A percentile compares a stretch with the other conserved stretches of the same genome.
Conservation (phyloP, 495 filamentous ascomycete genomes). For the Rhypophila decipiens region DNA sequence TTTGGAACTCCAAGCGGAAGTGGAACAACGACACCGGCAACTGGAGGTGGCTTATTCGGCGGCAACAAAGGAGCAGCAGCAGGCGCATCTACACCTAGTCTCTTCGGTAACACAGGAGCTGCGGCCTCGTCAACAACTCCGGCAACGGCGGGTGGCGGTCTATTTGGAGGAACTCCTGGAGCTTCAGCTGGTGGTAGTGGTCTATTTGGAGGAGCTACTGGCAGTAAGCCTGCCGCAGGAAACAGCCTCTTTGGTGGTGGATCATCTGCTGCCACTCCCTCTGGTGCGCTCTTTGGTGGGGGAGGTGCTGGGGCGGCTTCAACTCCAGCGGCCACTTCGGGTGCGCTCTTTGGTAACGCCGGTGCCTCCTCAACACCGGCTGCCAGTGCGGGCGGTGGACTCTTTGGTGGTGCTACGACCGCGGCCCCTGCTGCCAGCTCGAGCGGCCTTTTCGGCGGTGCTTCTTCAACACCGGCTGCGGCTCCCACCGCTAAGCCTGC, state of each 20-base stretch:
- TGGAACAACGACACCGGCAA: conserved; percentile 21
- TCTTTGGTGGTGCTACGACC: conserved; percentile 1
- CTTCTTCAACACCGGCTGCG: conserved; percentile 5
- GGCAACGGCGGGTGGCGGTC: conserved; percentile 14
- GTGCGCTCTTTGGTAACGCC: conserved; percentile 4
- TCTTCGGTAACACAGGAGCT: conserved; percentile 24
- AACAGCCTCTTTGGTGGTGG: conserved; percentile 31
- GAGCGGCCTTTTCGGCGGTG: conserved; percentile 2
- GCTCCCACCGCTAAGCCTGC: conserved; percentile 14
- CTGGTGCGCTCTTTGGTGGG: neutral
- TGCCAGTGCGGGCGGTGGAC: conserved; percentile 5
- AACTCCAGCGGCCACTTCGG: conserved; percentile 23
- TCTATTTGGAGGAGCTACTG: conserved; percentile 20
- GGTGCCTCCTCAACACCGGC: conserved; percentile 13
- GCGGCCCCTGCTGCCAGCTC: conserved; percentile 1
- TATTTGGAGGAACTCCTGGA: conserved; percentile 32
- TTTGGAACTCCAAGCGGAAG: conserved; percentile 26
- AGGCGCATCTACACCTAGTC: conserved; percentile 18
- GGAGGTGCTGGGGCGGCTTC: too few species aligned
- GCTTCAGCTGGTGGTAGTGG: conserved; percentile 4
- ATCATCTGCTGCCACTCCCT: conserved; percentile 21
- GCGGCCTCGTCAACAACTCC: conserved; percentile 18
- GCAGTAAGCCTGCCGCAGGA: conserved; percentile 9
- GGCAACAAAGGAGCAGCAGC: conserved; percentile 25
- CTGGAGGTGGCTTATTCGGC: conserved; percentile 45